phyloP scores from a whole-genome alignment of 1,139 yeast species.

The Blastobotrys aristatus region DNA sequence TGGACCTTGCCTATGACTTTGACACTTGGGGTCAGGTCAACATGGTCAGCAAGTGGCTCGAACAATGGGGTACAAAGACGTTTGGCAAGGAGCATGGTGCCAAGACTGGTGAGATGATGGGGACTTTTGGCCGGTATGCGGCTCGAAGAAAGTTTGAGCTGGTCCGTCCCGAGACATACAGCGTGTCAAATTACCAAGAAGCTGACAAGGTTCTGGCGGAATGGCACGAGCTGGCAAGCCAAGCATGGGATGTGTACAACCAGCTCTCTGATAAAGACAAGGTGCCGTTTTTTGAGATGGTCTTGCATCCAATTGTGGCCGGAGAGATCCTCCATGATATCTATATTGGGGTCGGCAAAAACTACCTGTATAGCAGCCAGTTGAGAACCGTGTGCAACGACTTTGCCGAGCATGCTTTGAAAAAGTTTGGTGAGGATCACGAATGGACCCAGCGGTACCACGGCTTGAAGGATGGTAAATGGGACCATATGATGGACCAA shows the following conservation, averaged over 20 bases:
- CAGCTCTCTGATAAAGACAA: constrained; percentile 11
- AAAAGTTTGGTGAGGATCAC: constrained; percentile 16
- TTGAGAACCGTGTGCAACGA: constrained; percentile 17
- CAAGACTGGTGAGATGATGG: constrained; percentile 19
- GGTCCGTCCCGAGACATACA: constrained; percentile 16
- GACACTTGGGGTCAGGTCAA: constrained; percentile 17
- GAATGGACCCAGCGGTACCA: constrained; percentile 17
- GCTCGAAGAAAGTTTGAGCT: constrained; percentile 22
- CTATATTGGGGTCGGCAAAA: constrained; percentile 18
- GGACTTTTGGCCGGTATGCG: constrained; percentile 17
- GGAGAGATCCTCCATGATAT: constrained; percentile 18
- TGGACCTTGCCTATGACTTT: constrained; percentile 22
- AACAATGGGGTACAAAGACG: constrained; percentile 18
- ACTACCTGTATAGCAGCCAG: constrained; percentile 19
- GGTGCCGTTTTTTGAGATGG: constrained; percentile 17
- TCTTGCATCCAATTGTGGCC: constrained; percentile 21
- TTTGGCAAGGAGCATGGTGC: constrained; percentile 16
- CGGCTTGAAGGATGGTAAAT: constrained; percentile 19
- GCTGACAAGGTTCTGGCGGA: constrained; percentile 17
- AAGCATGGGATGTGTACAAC: constrained; percentile 15
- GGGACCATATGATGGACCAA: constrained; percentile 24
- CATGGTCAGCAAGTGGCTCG: constrained; percentile 15
- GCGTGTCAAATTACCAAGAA: constrained; percentile 19
- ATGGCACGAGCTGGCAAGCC: constrained; percentile 15
- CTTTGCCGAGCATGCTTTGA: constrained; percentile 15